Percentiles rank a stretch among this genome's conserved stretches.
These are phyloP conservation scores for Mycena belliarum DNA, from an alignment of 768 basidiomycete species.

Conservation along the genomic window DNA sequence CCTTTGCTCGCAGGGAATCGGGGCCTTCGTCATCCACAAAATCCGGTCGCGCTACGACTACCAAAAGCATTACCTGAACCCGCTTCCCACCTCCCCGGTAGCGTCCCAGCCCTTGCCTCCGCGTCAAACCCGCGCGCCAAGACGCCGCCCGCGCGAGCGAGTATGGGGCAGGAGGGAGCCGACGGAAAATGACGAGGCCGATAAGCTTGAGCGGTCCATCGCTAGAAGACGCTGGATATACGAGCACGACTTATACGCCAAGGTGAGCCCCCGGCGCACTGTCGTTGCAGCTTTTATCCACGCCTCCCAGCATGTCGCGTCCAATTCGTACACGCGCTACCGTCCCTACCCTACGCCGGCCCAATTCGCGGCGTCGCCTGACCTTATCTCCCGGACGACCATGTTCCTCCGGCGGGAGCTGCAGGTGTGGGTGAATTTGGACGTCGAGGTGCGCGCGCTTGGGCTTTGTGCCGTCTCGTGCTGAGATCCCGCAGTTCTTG, in stretches of 20 bases:
- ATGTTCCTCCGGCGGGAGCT: conserved; percentile 84
- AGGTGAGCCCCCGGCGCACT: conserved; percentile 50
- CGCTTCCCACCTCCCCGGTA: conserved; percentile 55
- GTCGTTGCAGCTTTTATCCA: neutral
- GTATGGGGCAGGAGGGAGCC: conserved; percentile 58
- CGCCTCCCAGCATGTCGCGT: conserved; percentile 77
- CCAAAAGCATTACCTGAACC: conserved; percentile 75
- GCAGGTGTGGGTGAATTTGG: conserved; percentile 84
- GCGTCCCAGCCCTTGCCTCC: conserved; percentile 32
- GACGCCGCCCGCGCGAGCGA: conserved; percentile 42
- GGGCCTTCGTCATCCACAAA: conserved; percentile 76
- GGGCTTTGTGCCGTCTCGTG: conserved; percentile 13
- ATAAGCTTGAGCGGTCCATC: conserved; percentile 76
- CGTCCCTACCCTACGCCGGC: conserved; percentile 88
- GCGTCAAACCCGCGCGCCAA: conserved; percentile 31
- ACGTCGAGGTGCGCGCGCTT: conserved; percentile 63
- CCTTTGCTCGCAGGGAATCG: conserved; percentile 67
- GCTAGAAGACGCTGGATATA: conserved; percentile 80
- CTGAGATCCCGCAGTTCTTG: conserved; percentile 63
- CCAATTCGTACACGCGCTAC: conserved; percentile 82
- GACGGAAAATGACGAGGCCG: conserved; percentile 55
- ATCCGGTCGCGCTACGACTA: conserved; percentile 80
- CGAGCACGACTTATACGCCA: conserved; percentile 76
- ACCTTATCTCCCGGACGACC: conserved; percentile 74
- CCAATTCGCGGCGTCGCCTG: conserved; percentile 77